Base-by-base conservation (phyloP, 805 yeast species). In the Ogataea methanolica region DNA sequence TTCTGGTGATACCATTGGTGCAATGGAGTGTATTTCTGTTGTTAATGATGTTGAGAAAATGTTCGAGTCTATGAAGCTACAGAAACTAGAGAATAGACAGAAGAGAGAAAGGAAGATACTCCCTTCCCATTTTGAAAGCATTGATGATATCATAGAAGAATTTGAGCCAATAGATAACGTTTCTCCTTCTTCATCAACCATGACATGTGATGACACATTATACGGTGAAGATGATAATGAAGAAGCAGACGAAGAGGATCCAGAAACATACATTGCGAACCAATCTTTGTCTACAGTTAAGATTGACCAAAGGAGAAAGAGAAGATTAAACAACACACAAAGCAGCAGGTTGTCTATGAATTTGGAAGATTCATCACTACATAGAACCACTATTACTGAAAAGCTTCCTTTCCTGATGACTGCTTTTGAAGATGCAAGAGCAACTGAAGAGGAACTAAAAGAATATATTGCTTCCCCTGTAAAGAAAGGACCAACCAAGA, bases 31-130 rank as follows among this genome's bases (percentile, higher is more conserved):
- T 54, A 70, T 84, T 46, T 79, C 80, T 0, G 82, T 83, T 31
- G 79, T 85, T 29, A 74, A 74, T 49, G 90, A 84, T 54, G 82
- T 85, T 65, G 90, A 84, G 57, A 76, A 80, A 54, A 85, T 85
- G 89, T 84, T 82, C 61, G 83, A 81, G 41, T 75, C 80, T 0
- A 72, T 77, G 65, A 68, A 74, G 44, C 33, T 46, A 12, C 56
- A 53, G 31, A 50, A 55, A 29, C 19, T 48, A 33, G 48, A 48
- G 33, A 39, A 40, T 19, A 42, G 41, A 21, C 54, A 47, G 42
- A 43, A 48, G 39, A 44, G 45, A 49, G 50, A 45, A 33, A 40
- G 45, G 39, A 48, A 43, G 21, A 36, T 47, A 1, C 22, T 46
- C 6, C 23, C 48, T 15, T 43, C 48, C 21, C 19, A 21, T 11